These are phyloP conservation scores for Malus hybrid DNA, from an alignment of 331 rosid species.

Conservation along the genomic window DNA sequence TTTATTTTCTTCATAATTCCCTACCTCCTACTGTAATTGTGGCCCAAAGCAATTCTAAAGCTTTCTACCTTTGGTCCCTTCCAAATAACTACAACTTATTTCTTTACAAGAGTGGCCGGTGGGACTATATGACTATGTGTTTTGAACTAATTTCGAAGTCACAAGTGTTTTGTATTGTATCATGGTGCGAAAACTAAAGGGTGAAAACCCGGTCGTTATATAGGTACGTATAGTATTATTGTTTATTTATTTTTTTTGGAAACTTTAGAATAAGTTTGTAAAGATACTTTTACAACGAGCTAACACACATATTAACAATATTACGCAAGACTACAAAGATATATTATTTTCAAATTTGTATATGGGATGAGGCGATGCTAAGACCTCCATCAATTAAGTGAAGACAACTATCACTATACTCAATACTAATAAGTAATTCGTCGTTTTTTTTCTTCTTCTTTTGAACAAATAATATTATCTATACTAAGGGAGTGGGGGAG, in stretches of 20 bases:
- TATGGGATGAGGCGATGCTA: background rate
- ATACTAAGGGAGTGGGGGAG: too few relatives aligned
- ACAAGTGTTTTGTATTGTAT: background rate
- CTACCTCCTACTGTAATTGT: background rate
- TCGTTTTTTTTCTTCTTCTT: too few relatives aligned
- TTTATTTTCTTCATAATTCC: background rate
- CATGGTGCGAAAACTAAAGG: background rate
- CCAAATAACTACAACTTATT: background rate
- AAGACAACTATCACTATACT: background rate
- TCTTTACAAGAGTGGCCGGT: background rate
- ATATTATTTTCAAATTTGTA: too few relatives aligned
- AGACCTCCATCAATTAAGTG: background rate
- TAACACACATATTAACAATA: background rate
- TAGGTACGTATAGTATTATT: too few relatives aligned
- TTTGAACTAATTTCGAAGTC: background rate
- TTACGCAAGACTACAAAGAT: background rate
- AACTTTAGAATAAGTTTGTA: background rate
- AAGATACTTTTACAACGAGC: background rate
- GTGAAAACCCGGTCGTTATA: background rate
- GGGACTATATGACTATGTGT: background rate
- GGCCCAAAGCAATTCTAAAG: constrained; percentile 20
- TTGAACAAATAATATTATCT: too few relatives aligned
- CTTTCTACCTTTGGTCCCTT: background rate
- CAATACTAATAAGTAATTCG: too few relatives aligned
- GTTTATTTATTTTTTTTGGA: background rate